Evolutionary conservation across 23 red algal genomes (phyloP).

Genomic region (Gracilariopsis chorda): DNA sequence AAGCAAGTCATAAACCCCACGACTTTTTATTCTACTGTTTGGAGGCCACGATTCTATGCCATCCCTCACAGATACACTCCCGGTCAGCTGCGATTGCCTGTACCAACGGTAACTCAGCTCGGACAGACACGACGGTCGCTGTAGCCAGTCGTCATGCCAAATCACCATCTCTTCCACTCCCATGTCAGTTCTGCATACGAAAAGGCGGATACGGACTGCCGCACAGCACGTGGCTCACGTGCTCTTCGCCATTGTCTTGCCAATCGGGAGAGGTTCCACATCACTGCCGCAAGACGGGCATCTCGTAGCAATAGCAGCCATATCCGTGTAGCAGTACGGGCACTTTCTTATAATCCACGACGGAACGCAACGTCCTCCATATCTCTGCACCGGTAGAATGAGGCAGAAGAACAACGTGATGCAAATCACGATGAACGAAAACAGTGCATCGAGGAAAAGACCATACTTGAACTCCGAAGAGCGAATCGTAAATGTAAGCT

Average conservation of each 20-base stretch:
- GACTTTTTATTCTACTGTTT: too few relatives aligned
- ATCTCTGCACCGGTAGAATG: constrained; percentile 42
- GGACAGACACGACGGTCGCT: too few relatives aligned
- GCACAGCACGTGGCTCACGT: background rate
- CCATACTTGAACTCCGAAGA: constrained; percentile 31
- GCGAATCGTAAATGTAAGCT: constrained; percentile 13
- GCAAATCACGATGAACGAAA: constrained; percentile 22
- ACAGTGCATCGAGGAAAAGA: constrained; percentile 10
- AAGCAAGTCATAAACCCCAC: too few relatives aligned
- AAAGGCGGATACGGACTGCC: too few relatives aligned
- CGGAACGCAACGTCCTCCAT: constrained; percentile 3
- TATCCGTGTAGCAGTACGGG: background rate
- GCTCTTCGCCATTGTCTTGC: background rate
- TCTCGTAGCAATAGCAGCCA: constrained; percentile 25
- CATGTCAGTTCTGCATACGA: too few relatives aligned
- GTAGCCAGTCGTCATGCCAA: too few relatives aligned
- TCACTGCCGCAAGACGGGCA: constrained; percentile 12
- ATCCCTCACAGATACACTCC: too few relatives aligned
- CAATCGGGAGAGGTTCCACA: constrained; percentile 11
- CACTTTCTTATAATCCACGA: constrained; percentile 24
- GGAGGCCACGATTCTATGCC: too few relatives aligned
- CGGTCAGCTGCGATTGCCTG: too few relatives aligned
- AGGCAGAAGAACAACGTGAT: constrained; percentile 34
- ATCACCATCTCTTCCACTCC: too few relatives aligned
- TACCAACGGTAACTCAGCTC: too few relatives aligned